phyloP scores from a whole-genome alignment of 2,329 filamentous ascomycete genomes.

The Botrytis fragariae region DNA sequence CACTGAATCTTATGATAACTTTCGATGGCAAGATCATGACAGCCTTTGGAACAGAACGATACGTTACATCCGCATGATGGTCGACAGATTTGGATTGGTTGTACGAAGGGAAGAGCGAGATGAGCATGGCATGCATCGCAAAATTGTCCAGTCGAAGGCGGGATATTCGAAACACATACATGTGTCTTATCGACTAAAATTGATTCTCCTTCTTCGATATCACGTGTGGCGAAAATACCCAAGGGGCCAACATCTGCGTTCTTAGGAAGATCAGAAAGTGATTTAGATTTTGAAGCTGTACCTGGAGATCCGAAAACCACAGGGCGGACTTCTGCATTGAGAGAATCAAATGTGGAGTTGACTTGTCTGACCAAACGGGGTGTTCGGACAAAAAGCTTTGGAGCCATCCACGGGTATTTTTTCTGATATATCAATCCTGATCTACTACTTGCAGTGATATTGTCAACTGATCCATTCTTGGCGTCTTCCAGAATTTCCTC shows the following conservation, averaged over 20 bases:
- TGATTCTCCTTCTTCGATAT: constrained; percentile 30
- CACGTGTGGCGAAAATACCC: constrained; percentile 32
- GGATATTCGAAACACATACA: constrained; percentile 23
- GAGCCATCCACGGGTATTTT: constrained; percentile 35
- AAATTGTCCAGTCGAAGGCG: constrained; percentile 21
- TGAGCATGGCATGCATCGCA: constrained; percentile 35
- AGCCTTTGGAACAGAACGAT: constrained; percentile 31
- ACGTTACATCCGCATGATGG: constrained; percentile 29
- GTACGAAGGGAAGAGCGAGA: constrained; percentile 24
- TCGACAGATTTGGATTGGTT: neutral
- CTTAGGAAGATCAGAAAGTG: neutral
- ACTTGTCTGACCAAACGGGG: constrained; percentile 25
- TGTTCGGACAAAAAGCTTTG: constrained; percentile 25
- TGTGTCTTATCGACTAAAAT: constrained; percentile 31
- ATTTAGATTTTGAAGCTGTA: neutral
- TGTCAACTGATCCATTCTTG: neutral
- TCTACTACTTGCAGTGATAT: constrained; percentile 12
- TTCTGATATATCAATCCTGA: constrained; percentile 30
- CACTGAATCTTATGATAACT: constrained; percentile 34
- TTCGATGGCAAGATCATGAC: constrained; percentile 25
- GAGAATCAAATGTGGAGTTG: constrained; percentile 22
- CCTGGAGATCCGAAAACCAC: constrained; percentile 24
- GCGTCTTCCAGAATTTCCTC: neutral
- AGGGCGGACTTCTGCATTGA: constrained; percentile 23
- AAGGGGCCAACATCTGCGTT: constrained; percentile 32